These are phyloP conservation scores for Paramecium tetraurelia DNA, from an alignment of 73 alveolate species.

Conservation along the genomic window DNA sequence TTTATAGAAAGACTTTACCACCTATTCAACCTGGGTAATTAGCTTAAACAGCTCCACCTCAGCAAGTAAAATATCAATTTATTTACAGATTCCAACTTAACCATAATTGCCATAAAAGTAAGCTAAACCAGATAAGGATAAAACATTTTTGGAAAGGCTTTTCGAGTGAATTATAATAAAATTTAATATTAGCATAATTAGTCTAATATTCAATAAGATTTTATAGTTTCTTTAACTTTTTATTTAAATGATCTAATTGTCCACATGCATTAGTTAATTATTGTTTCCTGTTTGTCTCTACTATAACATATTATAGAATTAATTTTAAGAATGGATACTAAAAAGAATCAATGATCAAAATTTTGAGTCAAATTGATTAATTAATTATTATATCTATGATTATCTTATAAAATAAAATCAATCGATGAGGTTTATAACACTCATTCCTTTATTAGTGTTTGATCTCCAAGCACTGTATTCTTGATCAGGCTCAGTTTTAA, in stretches of 20 bases:
- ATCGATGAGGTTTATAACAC: background rate
- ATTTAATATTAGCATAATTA: background rate
- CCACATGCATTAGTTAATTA: background rate
- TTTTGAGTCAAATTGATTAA: too few relatives aligned
- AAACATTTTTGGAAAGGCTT: conserved; percentile 11
- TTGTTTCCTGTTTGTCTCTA: too few relatives aligned
- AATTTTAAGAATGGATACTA: too few relatives aligned
- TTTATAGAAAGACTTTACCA: background rate
- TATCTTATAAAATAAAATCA: background rate
- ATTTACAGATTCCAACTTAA: background rate
- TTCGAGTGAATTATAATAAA: background rate
- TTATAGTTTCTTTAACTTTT: background rate
- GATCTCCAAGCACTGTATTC: background rate
- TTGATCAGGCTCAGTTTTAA: conserved; percentile 5
- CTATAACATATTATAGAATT: too few relatives aligned
- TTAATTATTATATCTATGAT: background rate
- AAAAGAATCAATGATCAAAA: too few relatives aligned
- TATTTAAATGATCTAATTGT: background rate
- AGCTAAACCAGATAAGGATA: background rate
- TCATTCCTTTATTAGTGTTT: background rate
- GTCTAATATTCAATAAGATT: background rate
- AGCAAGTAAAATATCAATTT: background rate
- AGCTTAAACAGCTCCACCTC: background rate
- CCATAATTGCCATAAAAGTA: background rate
- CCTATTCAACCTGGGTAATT: background rate